Evolutionary conservation across 2,329 filamentous ascomycete species (phyloP).

Genomic region (Chaetothyriales sp.): DNA sequence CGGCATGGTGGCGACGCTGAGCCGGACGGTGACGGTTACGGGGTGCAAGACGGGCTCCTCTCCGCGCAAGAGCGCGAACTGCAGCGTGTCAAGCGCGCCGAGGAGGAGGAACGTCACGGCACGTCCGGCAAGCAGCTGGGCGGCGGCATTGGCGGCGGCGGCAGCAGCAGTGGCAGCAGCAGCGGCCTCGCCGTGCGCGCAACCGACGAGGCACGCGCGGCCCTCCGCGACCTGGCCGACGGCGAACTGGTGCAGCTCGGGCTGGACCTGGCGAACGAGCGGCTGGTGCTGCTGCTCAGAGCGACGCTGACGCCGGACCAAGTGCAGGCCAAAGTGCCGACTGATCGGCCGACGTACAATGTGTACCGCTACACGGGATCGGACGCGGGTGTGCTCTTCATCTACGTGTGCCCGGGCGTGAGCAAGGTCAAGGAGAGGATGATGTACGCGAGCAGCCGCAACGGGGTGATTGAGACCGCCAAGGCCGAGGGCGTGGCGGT

Average conservation of each 20-base stretch:
- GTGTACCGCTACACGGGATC: constrained; percentile 44
- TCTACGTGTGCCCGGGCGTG: constrained; percentile 49
- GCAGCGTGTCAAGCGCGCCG: constrained; percentile 44
- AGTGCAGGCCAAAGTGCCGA: constrained; percentile 35
- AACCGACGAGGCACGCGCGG: constrained; percentile 40
- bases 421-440: constrained; percentile 54
- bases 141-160: constrained; percentile 8
- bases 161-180: constrained; percentile 25
- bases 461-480: constrained; percentile 39
- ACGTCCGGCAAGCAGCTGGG: constrained; percentile 36
- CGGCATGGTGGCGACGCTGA: constrained; percentile 24
- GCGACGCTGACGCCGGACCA: constrained; percentile 18
- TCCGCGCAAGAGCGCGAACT: constrained; percentile 48
- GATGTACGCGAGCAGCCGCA: constrained; percentile 48
- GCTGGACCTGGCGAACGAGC: constrained; percentile 40
- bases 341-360: constrained; percentile 44
- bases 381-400: constrained; percentile 40
- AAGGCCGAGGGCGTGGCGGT: constrained; percentile 44
- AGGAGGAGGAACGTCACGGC: constrained; percentile 43
- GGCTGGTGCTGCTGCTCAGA: constrained; percentile 35
- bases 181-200: constrained; percentile 38
- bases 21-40: constrained; percentile 16
- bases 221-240: constrained; percentile 29
- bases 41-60: constrained; percentile 40
- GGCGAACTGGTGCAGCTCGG: constrained; percentile 21